Base-by-base conservation (phyloP, 169 alveolate species). In the Theileria parva region DNA sequence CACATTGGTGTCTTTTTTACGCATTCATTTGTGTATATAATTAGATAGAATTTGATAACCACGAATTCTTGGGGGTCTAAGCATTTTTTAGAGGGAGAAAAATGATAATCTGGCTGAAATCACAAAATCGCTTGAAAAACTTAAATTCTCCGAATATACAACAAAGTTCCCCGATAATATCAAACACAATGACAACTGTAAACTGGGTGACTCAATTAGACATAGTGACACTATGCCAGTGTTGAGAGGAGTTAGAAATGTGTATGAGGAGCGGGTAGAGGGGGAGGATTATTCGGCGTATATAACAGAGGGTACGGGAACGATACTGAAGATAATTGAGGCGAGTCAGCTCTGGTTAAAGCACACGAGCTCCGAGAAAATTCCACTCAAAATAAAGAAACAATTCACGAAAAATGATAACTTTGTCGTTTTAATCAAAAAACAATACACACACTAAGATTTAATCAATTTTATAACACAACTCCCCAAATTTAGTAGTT, bases 341-440 rank as follows among this genome's bases (percentile, higher is more conserved):
- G 87, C 87, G 0, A 55, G 68, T 8, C 79, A 79, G 51, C 68
- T 79, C 3, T 79, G 87, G 87, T 7, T 79, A 50, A 32, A 66
- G 2, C 79, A 79, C 68, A 79, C 87, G 34, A 57, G 79, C 11
- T 17, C 68, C 3, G 80, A 73, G 64, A 68, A 68, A 19, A 23
- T 50, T 8, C 60, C 60, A n/a, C 28, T 68, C 77, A 68, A 27
- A 23, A 15, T 68, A 30, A 13, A 23, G 21, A 68, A 68, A 51
- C 77, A 68, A 37, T 68, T 68, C 51, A 68, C 77, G 23, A 68
- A 68, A 23, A 68, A 68, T 28, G 77, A 68, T 59, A 68, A 68
- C 44, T 68, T 68, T 44, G 77, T 68, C 21, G 61, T 68, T 68
- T 19, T 68, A 51, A 68, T 68, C n/a, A 68, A 23, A 37, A 68